A percentile compares a stretch with the other conserved stretches of the same genome.
phyloP scores from a whole-genome alignment of 371 early-diverging fungal genomes.

The Sporodiniella umbellata region DNA sequence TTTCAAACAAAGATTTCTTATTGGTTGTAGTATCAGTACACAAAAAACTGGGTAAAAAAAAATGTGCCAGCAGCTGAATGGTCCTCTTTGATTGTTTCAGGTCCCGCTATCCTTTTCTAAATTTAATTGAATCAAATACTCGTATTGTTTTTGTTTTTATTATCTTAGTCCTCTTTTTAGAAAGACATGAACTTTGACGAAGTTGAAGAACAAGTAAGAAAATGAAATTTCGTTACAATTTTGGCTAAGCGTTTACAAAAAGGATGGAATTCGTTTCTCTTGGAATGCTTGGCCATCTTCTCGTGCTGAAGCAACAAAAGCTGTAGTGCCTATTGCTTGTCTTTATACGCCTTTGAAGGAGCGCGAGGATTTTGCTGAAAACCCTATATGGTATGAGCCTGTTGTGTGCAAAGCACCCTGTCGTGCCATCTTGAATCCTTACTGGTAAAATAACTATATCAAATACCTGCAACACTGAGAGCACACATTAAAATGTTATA shows the following conservation, averaged over 20 bases:
- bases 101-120: neutral
- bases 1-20: too few species aligned
- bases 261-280: conserved; percentile 94
- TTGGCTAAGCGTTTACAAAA: neutral
- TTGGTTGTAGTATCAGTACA: too few species aligned
- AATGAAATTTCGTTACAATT: neutral
- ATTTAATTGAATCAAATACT: neutral
- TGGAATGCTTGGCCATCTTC: conserved; percentile 99
- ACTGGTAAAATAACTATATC: conserved; percentile 65
- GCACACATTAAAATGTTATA: neutral
- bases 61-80: neutral
- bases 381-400: conserved; percentile 93
- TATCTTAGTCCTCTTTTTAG: neutral
- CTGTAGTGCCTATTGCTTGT: conserved; percentile 95
- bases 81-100: neutral
- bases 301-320: conserved; percentile 89
- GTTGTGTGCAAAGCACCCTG: conserved; percentile 97
- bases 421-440: conserved; percentile 96
- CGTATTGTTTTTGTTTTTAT: too few species aligned
- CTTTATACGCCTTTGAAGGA: conserved; percentile 98
- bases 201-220: conserved; percentile 71
- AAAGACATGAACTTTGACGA: conserved; percentile 79
- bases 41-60: too few species aligned
- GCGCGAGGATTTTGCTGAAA: conserved; percentile 68
- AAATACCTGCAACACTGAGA: too few species aligned